Evolutionary conservation across 306 rosid species (phyloP).

Genomic region (Hylodesmum podocarpum): DNA sequence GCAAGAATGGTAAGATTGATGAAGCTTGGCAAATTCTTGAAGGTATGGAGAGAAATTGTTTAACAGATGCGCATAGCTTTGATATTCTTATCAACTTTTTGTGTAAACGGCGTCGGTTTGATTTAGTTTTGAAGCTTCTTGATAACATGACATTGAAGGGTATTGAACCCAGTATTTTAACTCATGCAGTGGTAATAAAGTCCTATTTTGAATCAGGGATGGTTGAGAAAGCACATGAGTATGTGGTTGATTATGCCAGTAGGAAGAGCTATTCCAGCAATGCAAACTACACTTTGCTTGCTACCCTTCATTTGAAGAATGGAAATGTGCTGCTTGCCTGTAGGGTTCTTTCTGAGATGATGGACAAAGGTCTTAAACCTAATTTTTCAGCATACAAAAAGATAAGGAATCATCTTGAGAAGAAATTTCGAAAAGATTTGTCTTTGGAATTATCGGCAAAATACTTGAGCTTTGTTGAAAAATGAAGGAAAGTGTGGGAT

Average conservation of each 20-base stretch:
- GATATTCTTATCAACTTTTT: conserved; percentile 50
- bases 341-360: conserved; percentile 60
- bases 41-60: conserved; percentile 43
- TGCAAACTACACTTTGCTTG: conserved; percentile 63
- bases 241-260: conserved; percentile 43
- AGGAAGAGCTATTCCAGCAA: conserved; percentile 45
- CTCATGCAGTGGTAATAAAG: conserved; percentile 67
- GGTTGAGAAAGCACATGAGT: conserved; percentile 57
- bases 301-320: conserved; percentile 59
- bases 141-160: conserved; percentile 55
- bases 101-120: conserved; percentile 42
- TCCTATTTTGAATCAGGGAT: conserved; percentile 49
- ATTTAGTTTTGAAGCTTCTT: conserved; percentile 48
- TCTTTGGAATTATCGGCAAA: conserved; percentile 51
- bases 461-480: conserved; percentile 37
- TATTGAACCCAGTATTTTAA: conserved; percentile 55
- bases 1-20: conserved; percentile 42
- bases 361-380: conserved; percentile 68
- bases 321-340: conserved; percentile 48
- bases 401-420: conserved; percentile 42
- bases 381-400: conserved; percentile 44
- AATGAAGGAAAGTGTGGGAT: conserved; percentile 16
- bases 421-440: conserved; percentile 39
- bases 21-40: conserved; percentile 49
- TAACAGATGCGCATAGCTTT: conserved; percentile 47